Conservation (phyloP, 768 basidiomycete species). For the Sutorius australiensis region DNA sequence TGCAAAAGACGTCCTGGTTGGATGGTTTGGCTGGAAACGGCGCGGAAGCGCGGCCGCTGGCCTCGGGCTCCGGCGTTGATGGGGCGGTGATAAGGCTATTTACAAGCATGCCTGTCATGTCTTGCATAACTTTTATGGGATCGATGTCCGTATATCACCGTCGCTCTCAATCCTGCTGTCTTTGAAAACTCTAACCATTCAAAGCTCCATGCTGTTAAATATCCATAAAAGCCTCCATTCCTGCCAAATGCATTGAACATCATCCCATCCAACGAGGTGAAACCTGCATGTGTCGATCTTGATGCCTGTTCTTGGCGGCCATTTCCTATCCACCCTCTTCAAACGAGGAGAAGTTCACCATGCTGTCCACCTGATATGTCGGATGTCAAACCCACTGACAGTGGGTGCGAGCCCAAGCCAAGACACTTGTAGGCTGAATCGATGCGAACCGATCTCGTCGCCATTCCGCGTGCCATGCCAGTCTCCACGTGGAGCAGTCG, state of each 20-base stretch:
- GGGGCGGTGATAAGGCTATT: constrained; percentile 9
- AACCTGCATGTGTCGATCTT: constrained; percentile 43
- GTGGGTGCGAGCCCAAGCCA: constrained; percentile 47
- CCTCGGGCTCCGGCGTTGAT: constrained; percentile 27
- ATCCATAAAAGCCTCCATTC: not conserved
- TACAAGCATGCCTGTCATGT: not conserved
- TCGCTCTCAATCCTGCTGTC: constrained; percentile 22
- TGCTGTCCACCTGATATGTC: constrained; percentile 79
- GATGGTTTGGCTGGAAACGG: constrained; percentile 45
- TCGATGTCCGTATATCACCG: not conserved
- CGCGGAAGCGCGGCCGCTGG: constrained; percentile 22
- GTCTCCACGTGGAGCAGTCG: no score
- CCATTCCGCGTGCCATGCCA: no score
- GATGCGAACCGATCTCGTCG: no score
- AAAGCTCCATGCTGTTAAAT: no score
- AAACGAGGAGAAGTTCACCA: constrained; percentile 40
- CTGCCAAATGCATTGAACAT: constrained; percentile 27
- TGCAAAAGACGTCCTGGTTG: constrained; percentile 69
- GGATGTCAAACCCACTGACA: constrained; percentile 80
- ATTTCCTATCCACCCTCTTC: constrained; percentile 14
- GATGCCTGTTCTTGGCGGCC: constrained; percentile 50
- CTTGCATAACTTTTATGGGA: not conserved
- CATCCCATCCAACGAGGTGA: not conserved
- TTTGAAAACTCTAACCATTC: constrained; percentile 26
- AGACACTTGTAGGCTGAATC: no score